These are phyloP conservation scores for Fraxinus xanthoxyloides DNA, from an alignment of 305 asterid species.

Conservation along the genomic window DNA sequence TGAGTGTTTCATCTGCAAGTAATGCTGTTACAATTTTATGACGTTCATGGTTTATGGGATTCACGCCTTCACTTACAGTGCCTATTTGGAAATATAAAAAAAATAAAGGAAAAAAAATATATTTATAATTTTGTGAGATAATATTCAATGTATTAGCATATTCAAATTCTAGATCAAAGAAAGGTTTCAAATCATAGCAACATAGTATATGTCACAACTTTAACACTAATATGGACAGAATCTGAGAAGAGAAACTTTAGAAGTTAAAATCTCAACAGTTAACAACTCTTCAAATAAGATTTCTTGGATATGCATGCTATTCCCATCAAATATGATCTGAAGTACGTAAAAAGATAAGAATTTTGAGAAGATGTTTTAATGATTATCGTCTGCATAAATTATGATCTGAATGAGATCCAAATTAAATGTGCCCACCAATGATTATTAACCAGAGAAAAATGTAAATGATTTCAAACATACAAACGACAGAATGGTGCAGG, in stretches of 20 bases:
- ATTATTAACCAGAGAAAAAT: background rate
- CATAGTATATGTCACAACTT: background rate
- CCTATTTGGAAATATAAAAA: background rate
- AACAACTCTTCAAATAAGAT: background rate
- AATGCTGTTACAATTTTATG: background rate
- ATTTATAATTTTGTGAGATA: background rate
- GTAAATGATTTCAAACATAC: background rate
- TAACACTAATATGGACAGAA: background rate
- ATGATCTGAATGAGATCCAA: slow-evolving; percentile 2
- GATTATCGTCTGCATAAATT: background rate
- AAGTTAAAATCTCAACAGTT: background rate
- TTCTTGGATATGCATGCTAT: background rate
- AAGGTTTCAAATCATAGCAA: background rate
- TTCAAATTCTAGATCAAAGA: background rate
- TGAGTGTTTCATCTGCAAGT: background rate
- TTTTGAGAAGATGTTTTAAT: background rate
- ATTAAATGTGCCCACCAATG: background rate
- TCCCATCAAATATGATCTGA: background rate
- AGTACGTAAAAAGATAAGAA: background rate
- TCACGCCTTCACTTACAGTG: background rate
- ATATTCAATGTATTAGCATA: background rate
- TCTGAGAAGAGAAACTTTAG: background rate
- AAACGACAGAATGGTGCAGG: background rate
- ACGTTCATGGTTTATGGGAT: background rate
- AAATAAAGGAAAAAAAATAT: background rate